Percentiles rank a stretch among this genome's conserved stretches.
Evolutionary conservation across 352 stramenopile species (phyloP).

Genomic region (Phytophthora meadii): DNA sequence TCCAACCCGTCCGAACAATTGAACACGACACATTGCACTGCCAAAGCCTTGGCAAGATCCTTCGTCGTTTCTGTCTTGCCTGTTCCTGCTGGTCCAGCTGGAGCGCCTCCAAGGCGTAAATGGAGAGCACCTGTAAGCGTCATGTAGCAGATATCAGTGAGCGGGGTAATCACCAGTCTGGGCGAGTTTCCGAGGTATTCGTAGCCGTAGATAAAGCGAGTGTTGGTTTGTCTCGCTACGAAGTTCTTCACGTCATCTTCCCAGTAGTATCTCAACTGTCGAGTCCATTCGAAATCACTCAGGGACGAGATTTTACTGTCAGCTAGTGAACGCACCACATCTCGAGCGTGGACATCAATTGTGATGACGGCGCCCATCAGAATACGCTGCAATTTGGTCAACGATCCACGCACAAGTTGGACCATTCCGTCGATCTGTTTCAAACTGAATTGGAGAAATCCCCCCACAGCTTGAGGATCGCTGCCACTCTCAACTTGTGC

Average conservation of each 20-base stretch:
- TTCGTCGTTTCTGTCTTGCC: constrained; percentile 96
- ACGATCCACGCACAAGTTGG: constrained; percentile 82
- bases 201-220: constrained; percentile 86
- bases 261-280: constrained; percentile 91
- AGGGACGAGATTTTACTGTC: constrained; percentile 82
- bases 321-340: constrained; percentile 87
- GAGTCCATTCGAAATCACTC: constrained; percentile 93
- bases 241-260: constrained; percentile 90
- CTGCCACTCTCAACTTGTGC: constrained; percentile 71
- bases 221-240: constrained; percentile 84
- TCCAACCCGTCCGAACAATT: constrained; percentile 96
- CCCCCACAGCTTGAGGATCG: constrained; percentile 73
- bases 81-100: constrained; percentile 93
- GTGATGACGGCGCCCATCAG: constrained; percentile 92
- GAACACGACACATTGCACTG: constrained; percentile 95
- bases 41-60: constrained; percentile 94
- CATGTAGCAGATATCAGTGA: constrained; percentile 93
- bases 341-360: constrained; percentile 92
- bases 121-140: constrained; percentile 95
- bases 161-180: constrained; percentile 82
- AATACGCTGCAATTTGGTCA: constrained; percentile 90
- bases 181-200: constrained; percentile 89
- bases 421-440: constrained; percentile 95
- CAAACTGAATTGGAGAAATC: constrained; percentile 90
- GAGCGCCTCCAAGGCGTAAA: constrained; percentile 91